phyloP scores from a whole-genome alignment of 306 rosid species.

The Sphenostylis stenocarpa region DNA sequence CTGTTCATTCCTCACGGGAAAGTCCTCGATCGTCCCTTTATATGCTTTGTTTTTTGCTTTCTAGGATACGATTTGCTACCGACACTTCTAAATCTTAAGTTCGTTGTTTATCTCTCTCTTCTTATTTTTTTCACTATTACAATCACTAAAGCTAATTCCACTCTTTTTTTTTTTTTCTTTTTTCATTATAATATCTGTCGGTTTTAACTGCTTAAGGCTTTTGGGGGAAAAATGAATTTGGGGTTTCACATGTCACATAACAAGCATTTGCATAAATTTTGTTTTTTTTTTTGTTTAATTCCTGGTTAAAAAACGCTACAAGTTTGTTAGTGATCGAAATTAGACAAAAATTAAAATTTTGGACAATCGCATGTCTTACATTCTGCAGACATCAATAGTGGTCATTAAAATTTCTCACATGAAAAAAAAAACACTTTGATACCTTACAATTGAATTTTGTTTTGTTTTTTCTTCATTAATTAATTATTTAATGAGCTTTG shows the following conservation, averaged over 20 bases:
- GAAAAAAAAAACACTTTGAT: background rate
- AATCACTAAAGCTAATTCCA: background rate
- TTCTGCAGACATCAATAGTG: background rate
- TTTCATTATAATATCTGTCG: background rate
- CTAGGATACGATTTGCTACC: background rate
- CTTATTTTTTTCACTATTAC: background rate
- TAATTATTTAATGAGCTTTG: background rate
- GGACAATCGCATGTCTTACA: background rate
- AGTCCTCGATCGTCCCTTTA: background rate
- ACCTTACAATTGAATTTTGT: background rate
- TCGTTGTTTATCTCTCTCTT: background rate
- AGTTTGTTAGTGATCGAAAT: background rate
- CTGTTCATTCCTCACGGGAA: background rate
- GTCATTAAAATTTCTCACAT: background rate
- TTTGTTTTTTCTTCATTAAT: background rate
- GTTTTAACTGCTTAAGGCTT: background rate
- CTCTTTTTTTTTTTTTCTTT: background rate
- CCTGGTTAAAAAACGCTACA: background rate
- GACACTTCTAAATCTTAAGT: background rate
- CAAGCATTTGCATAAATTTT: too few relatives aligned
- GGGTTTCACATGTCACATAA: background rate
- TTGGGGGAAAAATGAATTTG: background rate
- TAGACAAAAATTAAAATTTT: background rate
- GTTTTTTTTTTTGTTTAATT: background rate
- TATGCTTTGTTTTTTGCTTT: background rate